Conservation (phyloP, 176 grass and related monocot genomes). For the Chloris gayana region DNA sequence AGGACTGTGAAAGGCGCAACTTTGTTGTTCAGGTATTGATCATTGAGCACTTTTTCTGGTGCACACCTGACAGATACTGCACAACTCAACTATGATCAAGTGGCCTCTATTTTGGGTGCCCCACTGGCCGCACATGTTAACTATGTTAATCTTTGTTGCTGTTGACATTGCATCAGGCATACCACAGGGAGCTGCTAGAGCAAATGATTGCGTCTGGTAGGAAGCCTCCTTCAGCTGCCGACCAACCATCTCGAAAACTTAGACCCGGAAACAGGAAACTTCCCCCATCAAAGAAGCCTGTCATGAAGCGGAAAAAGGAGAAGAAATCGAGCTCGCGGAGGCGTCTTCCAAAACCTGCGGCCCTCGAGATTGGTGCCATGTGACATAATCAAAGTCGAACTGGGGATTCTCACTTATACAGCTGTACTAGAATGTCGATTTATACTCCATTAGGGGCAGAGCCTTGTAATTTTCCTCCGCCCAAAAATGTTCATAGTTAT, state of each 20-base stretch:
- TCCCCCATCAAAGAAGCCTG: constrained; percentile 54
- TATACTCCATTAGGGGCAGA: constrained; percentile 30
- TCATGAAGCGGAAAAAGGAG: constrained; percentile 61
- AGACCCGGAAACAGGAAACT: constrained; percentile 40
- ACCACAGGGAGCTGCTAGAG: constrained; percentile 90
- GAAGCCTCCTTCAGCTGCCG: constrained; percentile 24
- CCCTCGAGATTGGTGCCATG: constrained; percentile 26
- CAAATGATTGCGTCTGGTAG: constrained; percentile 58
- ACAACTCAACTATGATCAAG: neutral
- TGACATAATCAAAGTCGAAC: neutral
- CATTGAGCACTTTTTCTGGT: neutral
- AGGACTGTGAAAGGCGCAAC: constrained; percentile 91
- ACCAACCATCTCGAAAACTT: constrained; percentile 36
- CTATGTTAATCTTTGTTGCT: neutral
- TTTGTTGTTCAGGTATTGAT: constrained; percentile 85
- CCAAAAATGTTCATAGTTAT: constrained; percentile 49
- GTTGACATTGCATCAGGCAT: constrained; percentile 60
- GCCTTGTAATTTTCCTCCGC: constrained; percentile 29
- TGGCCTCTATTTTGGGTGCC: constrained; percentile 8
- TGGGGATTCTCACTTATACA: neutral
- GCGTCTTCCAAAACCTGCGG: constrained; percentile 37
- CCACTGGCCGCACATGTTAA: constrained; percentile 23
- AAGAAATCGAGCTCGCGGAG: constrained; percentile 71
- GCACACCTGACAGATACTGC: neutral
- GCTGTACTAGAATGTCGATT: neutral